phyloP scores from a whole-genome alignment of 768 basidiomycete genomes.

The Dioszegia crocea region DNA sequence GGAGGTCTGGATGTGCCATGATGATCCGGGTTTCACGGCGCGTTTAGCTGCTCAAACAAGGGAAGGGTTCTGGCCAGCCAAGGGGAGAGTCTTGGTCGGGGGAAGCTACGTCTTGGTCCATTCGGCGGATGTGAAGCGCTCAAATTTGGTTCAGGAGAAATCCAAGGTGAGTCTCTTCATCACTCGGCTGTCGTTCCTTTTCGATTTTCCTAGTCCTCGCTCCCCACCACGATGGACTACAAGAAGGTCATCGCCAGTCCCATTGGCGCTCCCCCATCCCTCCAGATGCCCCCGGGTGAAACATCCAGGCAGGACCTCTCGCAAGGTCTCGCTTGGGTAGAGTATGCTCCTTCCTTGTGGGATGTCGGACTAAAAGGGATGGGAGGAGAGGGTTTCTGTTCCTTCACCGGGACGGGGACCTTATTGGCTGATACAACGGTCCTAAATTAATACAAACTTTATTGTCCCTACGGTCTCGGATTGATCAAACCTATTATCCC shows the following conservation, averaged over 20 bases:
- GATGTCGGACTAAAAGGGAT: neutral
- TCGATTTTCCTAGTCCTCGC: neutral
- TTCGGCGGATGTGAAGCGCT: slow-evolving; percentile 56
- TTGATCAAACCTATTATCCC: slow-evolving; percentile 69
- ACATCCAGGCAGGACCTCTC: slow-evolving; percentile 56
- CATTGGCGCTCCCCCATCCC: slow-evolving; percentile 60
- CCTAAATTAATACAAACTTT: slow-evolving; percentile 62
- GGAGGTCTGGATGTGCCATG: slow-evolving; percentile 97
- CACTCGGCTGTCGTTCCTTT: neutral
- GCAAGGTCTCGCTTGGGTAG: slow-evolving; percentile 57
- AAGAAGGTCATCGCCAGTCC: slow-evolving; percentile 88
- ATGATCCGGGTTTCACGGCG: slow-evolving; percentile 76
- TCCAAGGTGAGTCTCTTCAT: slow-evolving; percentile 57
- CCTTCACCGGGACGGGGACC: slow-evolving; percentile 16
- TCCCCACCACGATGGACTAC: slow-evolving; percentile 57
- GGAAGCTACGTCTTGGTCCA: slow-evolving; percentile 83
- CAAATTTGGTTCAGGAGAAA: slow-evolving; percentile 51
- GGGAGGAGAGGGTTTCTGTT: neutral
- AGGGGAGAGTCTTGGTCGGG: slow-evolving; percentile 73
- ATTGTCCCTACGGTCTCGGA: slow-evolving; percentile 15
- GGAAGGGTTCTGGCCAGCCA: slow-evolving; percentile 73
- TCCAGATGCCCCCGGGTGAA: slow-evolving; percentile 22
- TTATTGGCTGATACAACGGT: slow-evolving; percentile 92
- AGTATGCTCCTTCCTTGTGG: slow-evolving; percentile 1
- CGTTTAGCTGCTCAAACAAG: slow-evolving; percentile 60